Conservation (phyloP, 495 filamentous ascomycete species). For the Parachaetomium inaequale region DNA sequence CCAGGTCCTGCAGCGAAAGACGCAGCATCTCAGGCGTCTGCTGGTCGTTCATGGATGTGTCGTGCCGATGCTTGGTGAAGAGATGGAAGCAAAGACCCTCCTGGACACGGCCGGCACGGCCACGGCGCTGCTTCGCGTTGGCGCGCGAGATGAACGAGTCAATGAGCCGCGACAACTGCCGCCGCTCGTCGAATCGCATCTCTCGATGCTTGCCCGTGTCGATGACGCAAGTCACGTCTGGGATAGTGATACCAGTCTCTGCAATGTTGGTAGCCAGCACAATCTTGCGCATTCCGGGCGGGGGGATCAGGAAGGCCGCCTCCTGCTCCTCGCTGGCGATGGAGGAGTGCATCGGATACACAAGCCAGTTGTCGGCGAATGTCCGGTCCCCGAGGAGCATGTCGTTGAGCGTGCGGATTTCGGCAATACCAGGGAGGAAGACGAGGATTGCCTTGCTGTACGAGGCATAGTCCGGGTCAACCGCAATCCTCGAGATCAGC, state of each 20-base stretch:
- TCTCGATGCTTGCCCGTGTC: slow-evolving; percentile 95
- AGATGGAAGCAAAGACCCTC: slow-evolving; percentile 92
- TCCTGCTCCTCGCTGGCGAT: slow-evolving; percentile 97
- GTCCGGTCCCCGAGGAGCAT: slow-evolving; percentile 66
- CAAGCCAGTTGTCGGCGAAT: slow-evolving; percentile 68
- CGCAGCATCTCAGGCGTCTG: slow-evolving; percentile 95
- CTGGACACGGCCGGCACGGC: slow-evolving; percentile 93
- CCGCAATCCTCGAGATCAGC: slow-evolving; percentile 69
- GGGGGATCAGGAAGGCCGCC: slow-evolving; percentile 80
- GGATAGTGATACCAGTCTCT: slow-evolving; percentile 95
- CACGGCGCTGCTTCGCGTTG: slow-evolving; percentile 90
- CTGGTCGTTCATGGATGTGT: slow-evolving; percentile 73
- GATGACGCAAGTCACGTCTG: slow-evolving; percentile 91
- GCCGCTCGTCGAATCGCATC: slow-evolving; percentile 89
- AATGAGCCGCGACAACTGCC: slow-evolving; percentile 82
- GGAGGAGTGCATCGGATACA: slow-evolving; percentile 86
- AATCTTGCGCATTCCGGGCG: slow-evolving; percentile 77
- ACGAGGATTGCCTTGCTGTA: slow-evolving; percentile 89
- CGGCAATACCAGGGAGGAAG: slow-evolving; percentile 92
- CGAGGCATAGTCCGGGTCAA: slow-evolving; percentile 54
- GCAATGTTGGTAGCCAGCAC: slow-evolving; percentile 96
- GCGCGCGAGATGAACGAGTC: slow-evolving; percentile 92
- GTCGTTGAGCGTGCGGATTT: slow-evolving; percentile 85
- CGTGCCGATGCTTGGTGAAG: slow-evolving; percentile 84
- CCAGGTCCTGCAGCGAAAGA: slow-evolving; percentile 87